phyloP scores from a whole-genome alignment of 2,329 filamentous ascomycete genomes.

The Venturia asperata region DNA sequence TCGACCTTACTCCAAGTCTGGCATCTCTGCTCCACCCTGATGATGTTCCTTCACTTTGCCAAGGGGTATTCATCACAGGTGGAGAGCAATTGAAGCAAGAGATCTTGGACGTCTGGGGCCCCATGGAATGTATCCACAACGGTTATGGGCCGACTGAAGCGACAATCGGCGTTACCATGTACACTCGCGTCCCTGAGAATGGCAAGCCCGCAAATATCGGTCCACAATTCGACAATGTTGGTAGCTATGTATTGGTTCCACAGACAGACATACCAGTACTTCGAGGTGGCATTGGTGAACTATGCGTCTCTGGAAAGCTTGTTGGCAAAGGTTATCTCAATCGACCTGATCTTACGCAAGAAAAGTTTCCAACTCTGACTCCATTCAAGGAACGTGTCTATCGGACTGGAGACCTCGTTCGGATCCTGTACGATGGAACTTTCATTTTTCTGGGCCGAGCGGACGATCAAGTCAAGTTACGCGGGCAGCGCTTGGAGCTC shows the following conservation, averaged over 20 bases:
- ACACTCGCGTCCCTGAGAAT: slow-evolving; percentile 67
- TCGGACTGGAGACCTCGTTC: slow-evolving; percentile 80
- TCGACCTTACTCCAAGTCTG: slow-evolving; percentile 84
- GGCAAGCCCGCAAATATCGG: slow-evolving; percentile 86
- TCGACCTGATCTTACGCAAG: slow-evolving; percentile 64
- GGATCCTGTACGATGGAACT: slow-evolving; percentile 69
- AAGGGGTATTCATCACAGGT: slow-evolving; percentile 86
- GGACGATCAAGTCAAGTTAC: slow-evolving; percentile 87
- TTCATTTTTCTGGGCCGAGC: slow-evolving; percentile 83
- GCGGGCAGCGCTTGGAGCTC: slow-evolving; percentile 82
- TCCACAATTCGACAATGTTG: slow-evolving; percentile 78
- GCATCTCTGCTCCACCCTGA: slow-evolving; percentile 63
- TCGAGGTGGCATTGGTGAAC: slow-evolving; percentile 73
- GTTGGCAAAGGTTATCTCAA: slow-evolving; percentile 89
- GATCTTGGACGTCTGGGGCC: slow-evolving; percentile 79
- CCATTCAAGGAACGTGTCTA: slow-evolving; percentile 52
- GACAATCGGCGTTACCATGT: slow-evolving; percentile 89
- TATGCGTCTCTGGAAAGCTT: slow-evolving; percentile 79
- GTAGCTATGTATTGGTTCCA: slow-evolving; percentile 67
- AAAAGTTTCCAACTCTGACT: slow-evolving; percentile 64
- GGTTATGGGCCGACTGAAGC: slow-evolving; percentile 86
- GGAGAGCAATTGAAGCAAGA: slow-evolving; percentile 85
- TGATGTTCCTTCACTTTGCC: slow-evolving; percentile 70
- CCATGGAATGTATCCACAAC: slow-evolving; percentile 76
- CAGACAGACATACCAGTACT: slow-evolving; percentile 65